phyloP scores from a whole-genome alignment of 1,139 yeast species.

The Suhomyces guaymorum region DNA sequence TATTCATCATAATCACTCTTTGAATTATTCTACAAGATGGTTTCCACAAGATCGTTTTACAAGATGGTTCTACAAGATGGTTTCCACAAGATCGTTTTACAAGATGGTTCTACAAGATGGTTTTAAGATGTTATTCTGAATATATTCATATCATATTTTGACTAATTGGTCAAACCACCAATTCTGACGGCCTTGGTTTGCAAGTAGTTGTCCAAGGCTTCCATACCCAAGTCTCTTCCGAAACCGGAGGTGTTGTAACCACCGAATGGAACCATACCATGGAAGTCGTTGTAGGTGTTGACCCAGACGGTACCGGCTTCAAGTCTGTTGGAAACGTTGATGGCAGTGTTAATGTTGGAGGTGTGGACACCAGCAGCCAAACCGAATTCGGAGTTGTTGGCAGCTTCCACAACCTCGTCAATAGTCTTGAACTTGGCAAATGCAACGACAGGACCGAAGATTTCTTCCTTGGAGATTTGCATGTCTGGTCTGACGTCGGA shows the following conservation, averaged over 20 bases:
- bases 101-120: too few relatives aligned
- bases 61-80: too few relatives aligned
- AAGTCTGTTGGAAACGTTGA: constrained; percentile 64
- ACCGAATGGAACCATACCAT: constrained; percentile 79
- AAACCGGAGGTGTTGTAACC: constrained; percentile 87
- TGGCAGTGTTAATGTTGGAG: constrained; percentile 39
- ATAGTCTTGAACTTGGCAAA: constrained; percentile 69
- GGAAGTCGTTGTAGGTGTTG: constrained; percentile 83
- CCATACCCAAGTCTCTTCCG: constrained; percentile 90
- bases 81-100: too few relatives aligned
- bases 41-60: too few relatives aligned
- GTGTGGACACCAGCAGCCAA: constrained; percentile 88
- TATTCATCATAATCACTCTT: too few relatives aligned
- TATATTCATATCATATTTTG: neutral
- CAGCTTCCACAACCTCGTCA: constrained; percentile 68
- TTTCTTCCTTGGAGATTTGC: constrained; percentile 77
- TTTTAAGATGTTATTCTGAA: too few relatives aligned
- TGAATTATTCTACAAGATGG: too few relatives aligned
- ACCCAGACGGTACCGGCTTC: constrained; percentile 86
- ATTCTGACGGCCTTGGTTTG: constrained; percentile 78
- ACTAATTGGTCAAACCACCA: constrained; percentile 19
- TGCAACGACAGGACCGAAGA: constrained; percentile 84
- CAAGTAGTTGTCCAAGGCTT: constrained; percentile 80
- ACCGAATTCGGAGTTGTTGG: constrained; percentile 77
- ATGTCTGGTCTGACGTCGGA: constrained; percentile 66